Conservation (phyloP, 345 rosid species). For the Pelargonium nanum region DNA sequence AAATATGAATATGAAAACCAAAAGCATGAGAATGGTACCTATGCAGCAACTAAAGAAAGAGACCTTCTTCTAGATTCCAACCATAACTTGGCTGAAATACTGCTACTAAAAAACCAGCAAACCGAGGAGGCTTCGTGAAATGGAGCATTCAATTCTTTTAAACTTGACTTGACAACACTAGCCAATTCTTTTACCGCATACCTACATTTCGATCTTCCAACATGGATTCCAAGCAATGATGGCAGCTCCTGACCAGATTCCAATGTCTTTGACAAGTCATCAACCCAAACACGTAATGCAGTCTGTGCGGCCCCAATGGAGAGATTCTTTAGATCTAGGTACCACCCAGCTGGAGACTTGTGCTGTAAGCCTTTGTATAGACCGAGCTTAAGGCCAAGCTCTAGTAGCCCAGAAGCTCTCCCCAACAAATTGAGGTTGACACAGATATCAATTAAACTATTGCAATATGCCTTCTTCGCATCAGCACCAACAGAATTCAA, state of each 20-base stretch:
- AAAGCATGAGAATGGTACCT: not conserved
- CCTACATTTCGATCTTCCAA: slow-evolving; percentile 85
- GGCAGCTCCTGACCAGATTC: slow-evolving; percentile 72
- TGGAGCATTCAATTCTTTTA: slow-evolving; percentile 77
- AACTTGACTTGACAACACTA: slow-evolving; percentile 50
- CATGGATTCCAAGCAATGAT: slow-evolving; percentile 82
- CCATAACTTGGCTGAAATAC: slow-evolving; percentile 72
- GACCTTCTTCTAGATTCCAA: slow-evolving; percentile 36
- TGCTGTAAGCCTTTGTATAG: slow-evolving; percentile 57
- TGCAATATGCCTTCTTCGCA: slow-evolving; percentile 73
- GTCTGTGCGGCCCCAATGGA: slow-evolving; percentile 87
- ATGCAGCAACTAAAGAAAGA: not conserved
- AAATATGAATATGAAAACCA: too few species aligned
- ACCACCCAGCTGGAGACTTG: slow-evolving; percentile 76
- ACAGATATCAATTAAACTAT: slow-evolving; percentile 84
- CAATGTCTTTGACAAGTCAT: slow-evolving; percentile 55
- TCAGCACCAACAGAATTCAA: slow-evolving; percentile 45
- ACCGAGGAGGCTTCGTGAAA: slow-evolving; percentile 74
- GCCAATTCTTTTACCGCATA: slow-evolving; percentile 73
- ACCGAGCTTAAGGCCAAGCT: slow-evolving; percentile 50
- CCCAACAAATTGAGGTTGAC: slow-evolving; percentile 61
- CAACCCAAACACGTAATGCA: slow-evolving; percentile 78
- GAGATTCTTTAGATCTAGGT: slow-evolving; percentile 66
- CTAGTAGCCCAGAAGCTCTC: slow-evolving; percentile 70
- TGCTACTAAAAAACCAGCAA: slow-evolving; percentile 91